Evolutionary conservation across 441 rosid genomes (phyloP).

Genomic region (Gossypium trilobum): DNA sequence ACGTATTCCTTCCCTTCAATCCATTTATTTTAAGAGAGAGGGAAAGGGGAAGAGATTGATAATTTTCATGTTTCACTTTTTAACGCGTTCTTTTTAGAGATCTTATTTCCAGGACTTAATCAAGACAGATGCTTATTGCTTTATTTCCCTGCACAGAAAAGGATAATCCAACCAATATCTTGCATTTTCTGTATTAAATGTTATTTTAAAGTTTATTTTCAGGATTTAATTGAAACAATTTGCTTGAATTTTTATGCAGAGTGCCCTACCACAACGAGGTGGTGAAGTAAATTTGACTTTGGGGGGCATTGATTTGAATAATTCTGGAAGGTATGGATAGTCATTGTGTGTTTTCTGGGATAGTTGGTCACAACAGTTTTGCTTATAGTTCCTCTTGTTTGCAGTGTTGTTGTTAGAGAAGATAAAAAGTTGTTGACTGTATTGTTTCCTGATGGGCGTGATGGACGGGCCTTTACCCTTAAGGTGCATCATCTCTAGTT

Average conservation of each 20-base stretch:
- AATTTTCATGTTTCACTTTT: neutral
- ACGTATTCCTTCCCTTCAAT: neutral
- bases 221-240: slow-evolving; percentile 5
- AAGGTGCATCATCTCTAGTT: slow-evolving; percentile 52
- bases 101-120: neutral
- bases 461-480: slow-evolving; percentile 96
- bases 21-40: neutral
- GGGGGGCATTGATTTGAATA: slow-evolving; percentile 95
- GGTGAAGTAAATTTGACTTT: slow-evolving; percentile 91
- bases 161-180: neutral
- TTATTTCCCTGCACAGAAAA: neutral
- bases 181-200: neutral
- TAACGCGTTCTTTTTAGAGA: neutral
- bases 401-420: slow-evolving; percentile 94
- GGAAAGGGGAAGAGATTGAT: neutral
- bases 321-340: slow-evolving; percentile 73
- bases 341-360: slow-evolving; percentile 16
- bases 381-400: slow-evolving; percentile 25
- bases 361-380: slow-evolving; percentile 13
- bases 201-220: neutral
- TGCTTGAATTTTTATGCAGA: slow-evolving; percentile 35
- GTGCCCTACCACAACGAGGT: slow-evolving; percentile 75
- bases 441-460: slow-evolving; percentile 96
- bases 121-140: neutral
- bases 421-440: slow-evolving; percentile 91